phyloP scores from a whole-genome alignment of 495 filamentous ascomycete species.

The Tuber magnatum region DNA sequence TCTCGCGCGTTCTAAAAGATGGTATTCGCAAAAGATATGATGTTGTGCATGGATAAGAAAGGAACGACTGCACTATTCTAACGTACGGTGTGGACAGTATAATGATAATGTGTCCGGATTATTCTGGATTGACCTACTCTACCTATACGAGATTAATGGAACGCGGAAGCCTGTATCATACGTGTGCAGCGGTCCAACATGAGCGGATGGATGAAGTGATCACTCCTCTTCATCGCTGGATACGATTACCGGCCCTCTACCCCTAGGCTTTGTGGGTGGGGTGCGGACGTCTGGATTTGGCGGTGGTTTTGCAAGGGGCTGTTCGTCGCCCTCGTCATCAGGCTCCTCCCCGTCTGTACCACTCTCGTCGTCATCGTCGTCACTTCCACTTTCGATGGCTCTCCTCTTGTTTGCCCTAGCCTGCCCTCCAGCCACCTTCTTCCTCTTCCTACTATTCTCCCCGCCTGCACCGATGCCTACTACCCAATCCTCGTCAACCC shows the following conservation, averaged over 20 bases:
- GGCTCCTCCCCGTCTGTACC: slow-evolving; percentile 30
- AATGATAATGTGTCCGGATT: background rate
- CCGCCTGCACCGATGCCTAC: background rate
- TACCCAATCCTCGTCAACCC: slow-evolving; percentile 3
- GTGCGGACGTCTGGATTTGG: no score
- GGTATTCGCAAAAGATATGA: background rate
- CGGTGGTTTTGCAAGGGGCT: slow-evolving; percentile 14
- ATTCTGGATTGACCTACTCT: background rate
- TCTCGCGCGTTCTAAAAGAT: background rate
- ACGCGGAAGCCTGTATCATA: background rate
- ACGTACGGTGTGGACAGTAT: background rate
- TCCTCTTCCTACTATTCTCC: slow-evolving; percentile 40
- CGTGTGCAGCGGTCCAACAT: background rate
- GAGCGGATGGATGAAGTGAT: background rate
- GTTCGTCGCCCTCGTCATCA: slow-evolving; percentile 31
- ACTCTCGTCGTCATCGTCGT: background rate
- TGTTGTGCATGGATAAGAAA: background rate
- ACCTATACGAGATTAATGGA: background rate
- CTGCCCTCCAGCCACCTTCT: slow-evolving; percentile 47
- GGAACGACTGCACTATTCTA: background rate
- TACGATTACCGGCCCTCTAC: slow-evolving; percentile 31
- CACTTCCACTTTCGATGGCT: slow-evolving; percentile 8
- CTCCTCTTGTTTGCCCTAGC: slow-evolving; percentile 29
- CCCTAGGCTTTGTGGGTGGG: slow-evolving; percentile 16
- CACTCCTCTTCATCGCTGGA: slow-evolving; percentile 37